Evolutionary conservation across 768 basidiomycete genomes (phyloP), one percentile per base, ranked within the genome.

Genomic region (Phaeotremella skinneri): DNA sequence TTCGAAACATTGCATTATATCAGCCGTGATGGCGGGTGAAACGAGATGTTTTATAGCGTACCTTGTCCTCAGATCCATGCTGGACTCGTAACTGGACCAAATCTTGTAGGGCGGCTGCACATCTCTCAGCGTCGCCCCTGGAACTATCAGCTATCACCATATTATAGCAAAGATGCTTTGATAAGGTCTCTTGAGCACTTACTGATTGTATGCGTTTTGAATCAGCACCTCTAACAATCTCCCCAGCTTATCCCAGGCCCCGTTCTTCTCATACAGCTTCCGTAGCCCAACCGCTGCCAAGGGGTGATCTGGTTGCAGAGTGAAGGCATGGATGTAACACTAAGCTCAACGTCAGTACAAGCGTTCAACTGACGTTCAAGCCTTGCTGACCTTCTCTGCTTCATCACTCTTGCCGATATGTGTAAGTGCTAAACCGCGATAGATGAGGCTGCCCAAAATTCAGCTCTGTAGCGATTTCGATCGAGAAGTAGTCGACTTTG

Each of bases 41-140:
- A n/a, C n/a, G n/a, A n/a, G n/a, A n/a, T n/a, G n/a, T n/a, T n/a
- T n/a, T n/a, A n/a, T n/a, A n/a, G n/a, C 74, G 37, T 68, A 85
- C 89, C 78, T 90, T 82, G 58, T 79, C 70, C 26, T 80, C 80
- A 3, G 83, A 83, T 4, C 88, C 89, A 59, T 85, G 80, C 47
- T 83, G 79, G 47, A 84, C 81, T 31, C 83, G 82, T 2, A 85
- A 73, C 3, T 84, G 82, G 16, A 97, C 78, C 29, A 90, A 76
- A 67, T 86, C 90, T 70, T 96, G 90, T 43, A 94, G 72, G 1
- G 81, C 80, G 73, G 91, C 89, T 1, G 89, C 91, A 59, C 87
- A 88, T 78, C 89, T 94, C 4, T 80, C 79, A 0, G 81, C 83
- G 69, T 98, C 92, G 37, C 83, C 79, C 3, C 92, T 91, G 66